phyloP scores from a whole-genome alignment of 257 asterid genomes.

The Nicotiana undulata region DNA sequence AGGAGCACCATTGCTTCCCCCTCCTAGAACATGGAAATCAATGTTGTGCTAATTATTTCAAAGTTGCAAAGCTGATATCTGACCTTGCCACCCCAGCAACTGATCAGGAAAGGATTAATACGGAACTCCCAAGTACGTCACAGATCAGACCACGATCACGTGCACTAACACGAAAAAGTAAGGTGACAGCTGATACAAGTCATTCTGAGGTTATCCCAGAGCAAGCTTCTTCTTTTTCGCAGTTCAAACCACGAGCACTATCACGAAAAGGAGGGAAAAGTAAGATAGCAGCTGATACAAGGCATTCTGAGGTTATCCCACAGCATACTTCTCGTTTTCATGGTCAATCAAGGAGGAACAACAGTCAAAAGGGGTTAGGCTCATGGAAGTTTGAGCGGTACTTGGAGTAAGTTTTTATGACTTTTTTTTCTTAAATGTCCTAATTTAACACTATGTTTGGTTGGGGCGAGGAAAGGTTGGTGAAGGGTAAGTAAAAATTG shows the following conservation, averaged over 20 bases:
- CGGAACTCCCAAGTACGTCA: background rate
- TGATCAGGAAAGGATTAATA: background rate
- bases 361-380: constrained; percentile 34
- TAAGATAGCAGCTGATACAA: background rate
- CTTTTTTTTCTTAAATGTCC: background rate
- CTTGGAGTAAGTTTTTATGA: constrained; percentile 32
- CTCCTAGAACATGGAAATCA: background rate
- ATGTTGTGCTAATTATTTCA: constrained; percentile 1
- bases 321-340: constrained; percentile 27
- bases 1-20: background rate
- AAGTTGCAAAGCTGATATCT: constrained; percentile 1
- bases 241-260: background rate
- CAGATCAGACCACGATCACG: background rate
- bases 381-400: constrained; percentile 30
- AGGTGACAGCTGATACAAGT: background rate
- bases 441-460: background rate
- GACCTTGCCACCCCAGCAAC: background rate
- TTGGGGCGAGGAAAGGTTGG: constrained; percentile 1
- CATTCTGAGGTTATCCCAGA: background rate
- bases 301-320: constrained; percentile 17
- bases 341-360: constrained; percentile 35
- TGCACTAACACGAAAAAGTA: background rate
- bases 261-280: background rate
- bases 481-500: background rate
- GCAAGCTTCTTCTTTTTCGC: background rate